Percentiles rank a stretch among this genome's conserved stretches.
These are phyloP conservation scores for Sclerotinia borealis DNA, from an alignment of 2,329 filamentous ascomycete species.

Conservation along the genomic window DNA sequence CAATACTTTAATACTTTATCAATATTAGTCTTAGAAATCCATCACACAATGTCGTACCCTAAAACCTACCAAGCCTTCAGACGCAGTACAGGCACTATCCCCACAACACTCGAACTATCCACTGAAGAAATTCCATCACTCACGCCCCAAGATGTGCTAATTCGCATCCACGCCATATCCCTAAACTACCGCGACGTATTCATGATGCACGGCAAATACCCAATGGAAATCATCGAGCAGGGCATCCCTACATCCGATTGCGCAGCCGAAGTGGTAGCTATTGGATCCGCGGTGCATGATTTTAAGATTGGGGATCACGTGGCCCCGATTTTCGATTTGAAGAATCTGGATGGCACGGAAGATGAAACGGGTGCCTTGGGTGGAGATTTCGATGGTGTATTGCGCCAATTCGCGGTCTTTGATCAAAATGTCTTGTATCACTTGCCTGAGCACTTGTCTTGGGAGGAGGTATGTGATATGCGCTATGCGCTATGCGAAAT, in stretches of 20 bases:
- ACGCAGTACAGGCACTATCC: too few relatives aligned
- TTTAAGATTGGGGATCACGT: not conserved
- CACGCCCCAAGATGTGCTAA: not conserved
- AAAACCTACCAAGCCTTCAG: too few relatives aligned
- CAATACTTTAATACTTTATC: too few relatives aligned
- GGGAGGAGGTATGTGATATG: not conserved
- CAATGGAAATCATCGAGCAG: not conserved
- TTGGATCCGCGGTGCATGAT: not conserved
- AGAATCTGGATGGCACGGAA: not conserved
- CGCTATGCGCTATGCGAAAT: too few relatives aligned
- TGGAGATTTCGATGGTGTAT: not conserved
- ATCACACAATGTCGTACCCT: too few relatives aligned
- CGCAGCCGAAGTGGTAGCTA: not conserved
- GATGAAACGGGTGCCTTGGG: not conserved
- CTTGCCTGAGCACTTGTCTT: not conserved
- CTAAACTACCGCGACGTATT: slow-evolving; percentile 1
- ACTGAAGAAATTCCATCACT: not conserved
- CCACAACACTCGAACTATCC: not conserved
- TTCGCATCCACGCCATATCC: not conserved
- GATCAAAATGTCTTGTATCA: not conserved
- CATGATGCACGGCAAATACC: not conserved
- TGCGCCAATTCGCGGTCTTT: not conserved
- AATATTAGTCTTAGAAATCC: too few relatives aligned
- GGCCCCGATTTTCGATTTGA: not conserved
- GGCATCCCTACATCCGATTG: not conserved